A percentile compares a stretch with the other conserved stretches of the same genome.
Evolutionary conservation across 371 early-diverging fungal genomes (phyloP).

Genomic region (Cokeromyces recurvatus): DNA sequence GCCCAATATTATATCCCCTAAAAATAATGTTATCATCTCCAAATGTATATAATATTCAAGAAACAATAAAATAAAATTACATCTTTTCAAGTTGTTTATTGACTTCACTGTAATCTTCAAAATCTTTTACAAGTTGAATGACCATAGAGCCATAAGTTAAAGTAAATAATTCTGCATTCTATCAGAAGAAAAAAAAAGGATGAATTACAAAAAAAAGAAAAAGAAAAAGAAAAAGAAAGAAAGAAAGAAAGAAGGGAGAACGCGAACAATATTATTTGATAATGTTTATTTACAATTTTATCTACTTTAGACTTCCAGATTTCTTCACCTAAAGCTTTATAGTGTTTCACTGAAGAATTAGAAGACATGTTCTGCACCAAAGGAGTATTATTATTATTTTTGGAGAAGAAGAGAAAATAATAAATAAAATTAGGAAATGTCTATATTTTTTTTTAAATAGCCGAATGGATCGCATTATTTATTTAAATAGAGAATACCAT

Average conservation of each 20-base stretch:
- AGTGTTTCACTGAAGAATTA: conserved; percentile 54
- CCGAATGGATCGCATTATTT: too few species aligned
- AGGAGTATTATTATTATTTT: too few species aligned
- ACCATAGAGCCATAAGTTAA: conserved; percentile 97
- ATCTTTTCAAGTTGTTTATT: conserved; percentile 97
- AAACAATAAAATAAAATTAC: too few species aligned
- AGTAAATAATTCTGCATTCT: conserved; percentile 95
- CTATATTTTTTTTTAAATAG: too few species aligned
- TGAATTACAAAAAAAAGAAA: too few species aligned
- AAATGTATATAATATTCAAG: too few species aligned
- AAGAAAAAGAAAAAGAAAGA: too few species aligned
- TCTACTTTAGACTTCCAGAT: conserved; percentile 93
- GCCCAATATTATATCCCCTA: conserved; percentile 97
- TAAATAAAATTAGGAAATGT: too few species aligned
- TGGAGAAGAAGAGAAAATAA: too few species aligned
- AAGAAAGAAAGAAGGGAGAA: background rate
- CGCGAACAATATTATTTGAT: background rate
- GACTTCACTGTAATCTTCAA: conserved; percentile 87
- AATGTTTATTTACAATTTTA: conserved; percentile 75
- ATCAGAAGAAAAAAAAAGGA: too few species aligned
- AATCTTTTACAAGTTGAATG: conserved; percentile 91
- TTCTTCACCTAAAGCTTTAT: conserved; percentile 85
- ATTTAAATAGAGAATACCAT: too few species aligned
- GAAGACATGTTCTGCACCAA: too few species aligned
- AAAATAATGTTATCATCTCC: background rate